Percentiles rank a stretch among this genome's conserved stretches.
Conservation (phyloP, 495 filamentous ascomycete genomes). For the Penicillium ochrochloron region DNA sequence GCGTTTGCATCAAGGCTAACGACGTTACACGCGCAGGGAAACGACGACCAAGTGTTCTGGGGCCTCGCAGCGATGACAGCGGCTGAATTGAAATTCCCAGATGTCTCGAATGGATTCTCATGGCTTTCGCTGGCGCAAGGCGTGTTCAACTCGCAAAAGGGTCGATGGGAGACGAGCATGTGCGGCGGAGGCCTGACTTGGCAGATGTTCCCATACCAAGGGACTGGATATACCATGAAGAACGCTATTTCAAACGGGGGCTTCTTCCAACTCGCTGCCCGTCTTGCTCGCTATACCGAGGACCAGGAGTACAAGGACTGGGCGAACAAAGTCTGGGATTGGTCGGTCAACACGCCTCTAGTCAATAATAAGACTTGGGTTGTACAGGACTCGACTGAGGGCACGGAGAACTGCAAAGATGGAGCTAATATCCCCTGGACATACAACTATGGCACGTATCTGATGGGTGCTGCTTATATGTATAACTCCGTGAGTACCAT, state of each 20-base stretch:
- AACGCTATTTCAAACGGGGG: conserved; percentile 74
- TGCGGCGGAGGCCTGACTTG: conserved; percentile 81
- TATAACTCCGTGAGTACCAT: conserved; percentile 61
- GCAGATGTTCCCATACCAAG: conserved; percentile 78
- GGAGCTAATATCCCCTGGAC: conserved; percentile 66
- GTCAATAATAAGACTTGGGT: conserved; percentile 49
- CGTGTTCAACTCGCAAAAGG: conserved; percentile 62
- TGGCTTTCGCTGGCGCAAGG: conserved; percentile 61
- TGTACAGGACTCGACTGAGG: conserved; percentile 65
- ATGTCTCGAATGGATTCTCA: conserved; percentile 54
- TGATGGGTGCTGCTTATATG: conserved; percentile 73
- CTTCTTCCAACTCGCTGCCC: conserved; percentile 75
- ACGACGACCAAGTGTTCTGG: conserved; percentile 81
- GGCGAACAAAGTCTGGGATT: conserved; percentile 70
- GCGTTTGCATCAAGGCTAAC: not conserved
- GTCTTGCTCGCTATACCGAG: conserved; percentile 70
- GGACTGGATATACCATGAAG: conserved; percentile 72
- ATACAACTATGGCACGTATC: conserved; percentile 70
- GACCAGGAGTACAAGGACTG: conserved; percentile 71
- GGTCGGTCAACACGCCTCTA: conserved; percentile 59
- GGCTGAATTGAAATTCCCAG: conserved; percentile 69
- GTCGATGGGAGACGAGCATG: conserved; percentile 61
- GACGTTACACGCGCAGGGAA: conserved; percentile 39
- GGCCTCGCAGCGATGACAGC: conserved; percentile 69
- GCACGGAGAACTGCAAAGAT: conserved; percentile 54